Evolutionary conservation across 148 eudicot genomes (phyloP).

Genomic region (Rhododendron kiyosumense): DNA sequence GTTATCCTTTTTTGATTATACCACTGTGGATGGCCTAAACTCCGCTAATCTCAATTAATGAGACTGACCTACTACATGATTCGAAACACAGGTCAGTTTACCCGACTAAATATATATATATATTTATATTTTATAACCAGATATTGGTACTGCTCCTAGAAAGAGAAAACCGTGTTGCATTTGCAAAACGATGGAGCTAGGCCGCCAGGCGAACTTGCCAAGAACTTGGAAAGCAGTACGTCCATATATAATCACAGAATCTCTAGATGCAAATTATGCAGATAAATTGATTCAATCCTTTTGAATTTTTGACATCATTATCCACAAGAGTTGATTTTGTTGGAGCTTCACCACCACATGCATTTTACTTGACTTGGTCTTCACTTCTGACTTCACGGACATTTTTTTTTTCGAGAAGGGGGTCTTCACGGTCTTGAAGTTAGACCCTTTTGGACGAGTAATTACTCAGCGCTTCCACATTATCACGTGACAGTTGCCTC

Average conservation of each 20-base stretch:
- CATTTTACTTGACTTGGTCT: constrained; percentile 1
- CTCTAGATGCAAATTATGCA: neutral
- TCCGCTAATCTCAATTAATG: no score
- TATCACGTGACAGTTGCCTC: no score
- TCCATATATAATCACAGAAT: neutral
- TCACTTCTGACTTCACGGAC: neutral
- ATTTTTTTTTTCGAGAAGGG: neutral
- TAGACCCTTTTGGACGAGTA: neutral
- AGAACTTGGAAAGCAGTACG: neutral
- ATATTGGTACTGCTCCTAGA: no score
- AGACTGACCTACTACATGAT: neutral
- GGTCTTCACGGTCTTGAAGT: neutral
- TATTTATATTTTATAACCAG: no score
- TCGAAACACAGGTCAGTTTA: neutral
- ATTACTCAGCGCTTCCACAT: no score
- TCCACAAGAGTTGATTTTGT: neutral
- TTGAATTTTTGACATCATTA: neutral
- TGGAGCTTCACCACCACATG: neutral
- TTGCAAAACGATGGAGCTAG: neutral
- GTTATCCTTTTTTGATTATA: no score
- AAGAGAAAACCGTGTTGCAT: neutral
- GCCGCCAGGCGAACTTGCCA: neutral
- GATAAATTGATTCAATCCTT: neutral
- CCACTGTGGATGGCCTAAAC: no score
- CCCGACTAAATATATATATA: no score